Conservation (phyloP, 2,329 filamentous ascomycete genomes). For the Sporothrix brasiliensis region DNA sequence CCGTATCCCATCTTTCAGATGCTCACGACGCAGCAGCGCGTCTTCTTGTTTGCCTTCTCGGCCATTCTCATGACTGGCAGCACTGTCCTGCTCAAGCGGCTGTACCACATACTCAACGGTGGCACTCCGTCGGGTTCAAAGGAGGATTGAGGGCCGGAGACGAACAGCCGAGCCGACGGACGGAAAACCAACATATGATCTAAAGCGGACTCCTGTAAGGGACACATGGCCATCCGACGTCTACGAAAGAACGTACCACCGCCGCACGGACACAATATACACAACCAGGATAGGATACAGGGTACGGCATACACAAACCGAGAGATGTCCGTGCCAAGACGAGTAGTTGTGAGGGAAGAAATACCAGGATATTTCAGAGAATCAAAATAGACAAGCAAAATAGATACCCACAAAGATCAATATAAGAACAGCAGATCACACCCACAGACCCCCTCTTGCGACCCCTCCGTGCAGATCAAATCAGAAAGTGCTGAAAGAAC, state of each 20-base stretch:
- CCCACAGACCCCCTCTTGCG: not conserved
- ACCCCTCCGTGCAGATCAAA: slow-evolving; percentile 19
- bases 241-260: not conserved
- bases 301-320: not conserved
- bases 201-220: not conserved
- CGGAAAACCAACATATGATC: not conserved
- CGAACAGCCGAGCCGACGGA: not conserved
- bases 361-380: not conserved
- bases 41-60: slow-evolving; percentile 68
- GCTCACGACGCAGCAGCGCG: slow-evolving; percentile 66
- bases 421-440: not conserved
- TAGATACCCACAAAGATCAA: not conserved
- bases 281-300: not conserved
- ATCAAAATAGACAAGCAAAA: not conserved
- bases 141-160: slow-evolving; percentile 38
- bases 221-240: not conserved
- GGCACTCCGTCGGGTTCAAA: slow-evolving; percentile 46
- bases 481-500: not conserved
- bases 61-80: slow-evolving; percentile 72
- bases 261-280: not conserved
- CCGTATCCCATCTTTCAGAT: slow-evolving; percentile 83
- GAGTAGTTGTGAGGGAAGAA: not conserved
- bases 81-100: slow-evolving; percentile 68
- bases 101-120: slow-evolving; percentile 70
- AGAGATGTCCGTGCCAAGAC: slow-evolving; percentile 1